Base-by-base conservation (phyloP, 192 early-diverging fungal genomes). In the Backusella psychrophila region DNA sequence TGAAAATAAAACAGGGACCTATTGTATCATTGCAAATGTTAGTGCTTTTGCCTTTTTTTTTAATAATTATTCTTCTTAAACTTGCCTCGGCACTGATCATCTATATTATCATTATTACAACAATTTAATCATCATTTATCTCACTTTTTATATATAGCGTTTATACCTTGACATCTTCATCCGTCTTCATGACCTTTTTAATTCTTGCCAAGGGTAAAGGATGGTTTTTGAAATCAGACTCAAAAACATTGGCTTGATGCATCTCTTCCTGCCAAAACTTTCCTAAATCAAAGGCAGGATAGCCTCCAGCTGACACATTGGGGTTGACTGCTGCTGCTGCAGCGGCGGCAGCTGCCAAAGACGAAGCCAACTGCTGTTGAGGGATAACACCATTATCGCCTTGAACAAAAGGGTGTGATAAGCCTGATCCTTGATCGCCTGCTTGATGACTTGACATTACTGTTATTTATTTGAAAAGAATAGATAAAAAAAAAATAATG, bases 161-260 rank as follows among this genome's bases (percentile, higher is more conserved):
- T 31, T 75, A 53, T 83, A 92, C 92, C 87, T 96, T 96, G 41
- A 96, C 96, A 79, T 99, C 95, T 39, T 96, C 93, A 78, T 99
- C 97, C 9, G 92, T 90, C 86, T 99, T 99, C 97, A 99, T 99
- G 36, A 99, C 95, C 77, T 97, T 97, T 77, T 99, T 99, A 81
- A 98, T 97, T 35, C 97, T 83, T 29, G 97, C 97, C 59, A 99
- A 83, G n/a, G 97, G 97, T 72, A 99, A 79, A 66, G 90, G 87
- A 74, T 98, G 96, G 66, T 89, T 84, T 81, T 96, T 96, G 82
- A 96, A 98, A 83, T 98, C 97, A 23, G 91, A 89, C 67, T 83
- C 79, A n/a, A 89, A 89, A 65, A 92, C 84, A 71, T 93, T 84
- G 26, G 91, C 87, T 69, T 87, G 82, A 14, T 82, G 77, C 78